These are phyloP conservation scores for Lycium barbarum DNA, from an alignment of 257 asterid genomes.

Conservation along the genomic window DNA sequence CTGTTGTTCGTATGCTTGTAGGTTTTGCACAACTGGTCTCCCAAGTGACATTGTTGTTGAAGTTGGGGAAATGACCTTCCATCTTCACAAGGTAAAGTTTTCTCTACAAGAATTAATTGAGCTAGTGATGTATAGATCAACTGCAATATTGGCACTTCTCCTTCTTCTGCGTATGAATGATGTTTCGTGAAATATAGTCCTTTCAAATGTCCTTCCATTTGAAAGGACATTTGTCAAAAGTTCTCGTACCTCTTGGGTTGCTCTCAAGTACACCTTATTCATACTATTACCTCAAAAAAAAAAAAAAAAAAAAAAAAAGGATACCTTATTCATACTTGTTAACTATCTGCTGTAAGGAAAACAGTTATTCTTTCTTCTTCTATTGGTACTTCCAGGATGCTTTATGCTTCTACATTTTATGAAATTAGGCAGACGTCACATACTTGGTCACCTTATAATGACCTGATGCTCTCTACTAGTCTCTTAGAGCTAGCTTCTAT, in stretches of 20 bases:
- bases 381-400: not conserved
- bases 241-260: slow-evolving; percentile 7
- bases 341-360: not conserved
- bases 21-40: slow-evolving; percentile 97
- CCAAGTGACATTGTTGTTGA: slow-evolving; percentile 93
- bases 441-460: not conserved
- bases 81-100: slow-evolving; percentile 87
- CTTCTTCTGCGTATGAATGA: not conserved
- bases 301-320: not conserved
- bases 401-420: not conserved
- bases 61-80: slow-evolving; percentile 98
- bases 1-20: slow-evolving; percentile 34
- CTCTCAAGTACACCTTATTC: slow-evolving; percentile 16
- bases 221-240: too few relatives aligned
- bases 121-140: not conserved
- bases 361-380: not conserved
- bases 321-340: not conserved
- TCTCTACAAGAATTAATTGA: not conserved
- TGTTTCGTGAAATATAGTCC: not conserved
- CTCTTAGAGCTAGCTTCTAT: not conserved
- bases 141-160: not conserved
- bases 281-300: not conserved
- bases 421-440: slow-evolving; percentile 4
- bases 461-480: not conserved
- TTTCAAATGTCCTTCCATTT: not conserved